Percentiles rank a stretch among this genome's conserved stretches.
Conservation (phyloP, 768 basidiomycete species). For the Lactarius deliciosus region DNA sequence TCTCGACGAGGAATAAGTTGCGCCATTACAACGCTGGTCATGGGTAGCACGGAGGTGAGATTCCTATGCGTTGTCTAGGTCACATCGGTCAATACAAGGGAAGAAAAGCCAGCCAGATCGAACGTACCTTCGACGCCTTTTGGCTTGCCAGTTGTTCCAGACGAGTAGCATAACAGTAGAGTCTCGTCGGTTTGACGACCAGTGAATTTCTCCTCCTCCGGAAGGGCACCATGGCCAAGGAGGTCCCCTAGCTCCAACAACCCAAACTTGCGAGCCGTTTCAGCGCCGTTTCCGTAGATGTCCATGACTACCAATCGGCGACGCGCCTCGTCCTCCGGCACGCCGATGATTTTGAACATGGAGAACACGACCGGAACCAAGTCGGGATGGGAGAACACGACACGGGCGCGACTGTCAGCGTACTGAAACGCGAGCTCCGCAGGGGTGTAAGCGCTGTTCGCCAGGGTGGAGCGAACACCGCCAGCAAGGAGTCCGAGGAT, state of each 20-base stretch:
- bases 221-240: constrained; percentile 49
- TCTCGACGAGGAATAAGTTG: constrained; percentile 43
- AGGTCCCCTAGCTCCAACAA: constrained; percentile 49
- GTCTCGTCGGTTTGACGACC: constrained; percentile 56
- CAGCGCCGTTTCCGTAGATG: constrained; percentile 20
- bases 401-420: constrained; percentile 58
- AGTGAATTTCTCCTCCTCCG: constrained; percentile 55
- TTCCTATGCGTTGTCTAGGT: constrained; percentile 66
- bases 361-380: constrained; percentile 53
- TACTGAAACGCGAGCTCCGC: constrained; percentile 74
- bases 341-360: constrained; percentile 53
- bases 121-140: constrained; percentile 59
- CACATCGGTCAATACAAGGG: neutral
- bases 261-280: constrained; percentile 33
- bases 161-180: constrained; percentile 59
- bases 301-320: constrained; percentile 57
- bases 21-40: constrained; percentile 48
- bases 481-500: constrained; percentile 55
- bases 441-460: constrained; percentile 69
- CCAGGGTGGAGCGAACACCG: constrained; percentile 66
- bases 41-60: constrained; percentile 56
- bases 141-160: constrained; percentile 75
- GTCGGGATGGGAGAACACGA: constrained; percentile 66
- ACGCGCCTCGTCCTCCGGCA: constrained; percentile 48
- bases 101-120: neutral